Percentiles rank a stretch among this genome's conserved stretches.
Evolutionary conservation across 352 stramenopile species (phyloP).

Genomic region (Sclerospora graminicola): DNA sequence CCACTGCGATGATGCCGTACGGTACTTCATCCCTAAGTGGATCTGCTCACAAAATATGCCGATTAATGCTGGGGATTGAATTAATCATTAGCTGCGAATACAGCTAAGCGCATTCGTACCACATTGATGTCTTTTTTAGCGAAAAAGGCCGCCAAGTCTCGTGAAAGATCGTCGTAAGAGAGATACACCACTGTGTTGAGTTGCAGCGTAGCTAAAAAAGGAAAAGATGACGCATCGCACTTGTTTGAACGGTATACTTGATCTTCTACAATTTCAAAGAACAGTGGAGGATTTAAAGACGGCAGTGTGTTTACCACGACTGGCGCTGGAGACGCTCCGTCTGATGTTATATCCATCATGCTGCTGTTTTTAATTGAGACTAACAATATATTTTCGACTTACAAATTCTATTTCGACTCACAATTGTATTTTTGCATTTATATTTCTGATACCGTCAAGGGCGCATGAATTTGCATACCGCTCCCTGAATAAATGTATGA

Average conservation of each 20-base stretch:
- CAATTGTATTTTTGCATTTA: too few species aligned
- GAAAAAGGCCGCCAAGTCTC: conserved; percentile 71
- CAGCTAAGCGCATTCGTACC: conserved; percentile 14
- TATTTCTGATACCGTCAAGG: too few species aligned
- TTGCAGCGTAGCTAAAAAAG: conserved; percentile 68
- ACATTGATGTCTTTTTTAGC: conserved; percentile 74
- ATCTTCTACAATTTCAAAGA: conserved; percentile 84
- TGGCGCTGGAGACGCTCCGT: conserved; percentile 6
- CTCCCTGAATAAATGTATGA: too few species aligned
- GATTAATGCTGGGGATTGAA: not conserved
- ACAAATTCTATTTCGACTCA: too few species aligned
- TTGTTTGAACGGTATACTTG: conserved; percentile 82
- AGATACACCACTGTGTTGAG: conserved; percentile 83
- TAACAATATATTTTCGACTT: too few species aligned
- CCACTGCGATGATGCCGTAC: conserved; percentile 51
- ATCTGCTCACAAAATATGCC: conserved; percentile 25
- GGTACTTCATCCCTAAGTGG: conserved; percentile 77
- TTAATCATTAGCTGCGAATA: not conserved
- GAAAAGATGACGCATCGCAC: conserved; percentile 75
- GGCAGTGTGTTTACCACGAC: conserved; percentile 47
- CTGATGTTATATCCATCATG: conserved; percentile 17
- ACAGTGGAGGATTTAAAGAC: conserved; percentile 74
- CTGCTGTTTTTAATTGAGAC: too few species aligned
- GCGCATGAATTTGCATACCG: too few species aligned
- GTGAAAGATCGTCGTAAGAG: conserved; percentile 73